Evolutionary conservation across 1,284 basidiomycete genomes (phyloP), one percentile per base, ranked within the genome.

Genomic region (Cystobasidiaceae sp.): DNA sequence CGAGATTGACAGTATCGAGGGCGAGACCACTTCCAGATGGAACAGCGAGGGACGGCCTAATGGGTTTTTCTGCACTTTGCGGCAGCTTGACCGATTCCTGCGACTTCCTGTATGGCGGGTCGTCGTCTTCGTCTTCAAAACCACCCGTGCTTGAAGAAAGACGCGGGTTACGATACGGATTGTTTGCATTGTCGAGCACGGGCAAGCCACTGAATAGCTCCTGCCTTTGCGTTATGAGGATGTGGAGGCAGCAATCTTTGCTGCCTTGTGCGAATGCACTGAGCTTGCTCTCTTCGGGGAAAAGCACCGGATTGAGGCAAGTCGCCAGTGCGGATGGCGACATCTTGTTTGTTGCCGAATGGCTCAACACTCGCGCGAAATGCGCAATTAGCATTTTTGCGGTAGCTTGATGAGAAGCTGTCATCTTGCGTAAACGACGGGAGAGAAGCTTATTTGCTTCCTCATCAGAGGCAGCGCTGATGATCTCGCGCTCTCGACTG

Each of bases 181-280:
- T 44, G 21, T 52, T 64, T 17, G 37, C 15, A 8, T 37, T 21
- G 17, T 39, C 43, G 3, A 44, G 21, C 1, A 70, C 60, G 2
- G 75, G 73, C n/a, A 75, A 67, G 15, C 69, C 74, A n/a, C 72
- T 73, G 66, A 79, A 78, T 1, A 79, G 71, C 46, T 67, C 3
- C 1, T 32, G 32, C 0, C 85, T 82, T 73, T 89, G 81, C 19
- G 80, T 82, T 71, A 96, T 92, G 34, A 96, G 78, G 72, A 92
- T 87, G 75, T 93, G 91, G 82, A 93, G 87, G 4, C 93, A 78
- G 0, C 87, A 84, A 73, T 96, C 92, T 89, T 90, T 92, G 75
- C 79, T 82, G 13, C 80, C 80, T 70, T 86, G 84, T 48, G 91
- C 82, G 58, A 80, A 86, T 23, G 91, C 87, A 0, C 82, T 83